Conservation (phyloP, 345 rosid species). For the Combretum micranthum region DNA sequence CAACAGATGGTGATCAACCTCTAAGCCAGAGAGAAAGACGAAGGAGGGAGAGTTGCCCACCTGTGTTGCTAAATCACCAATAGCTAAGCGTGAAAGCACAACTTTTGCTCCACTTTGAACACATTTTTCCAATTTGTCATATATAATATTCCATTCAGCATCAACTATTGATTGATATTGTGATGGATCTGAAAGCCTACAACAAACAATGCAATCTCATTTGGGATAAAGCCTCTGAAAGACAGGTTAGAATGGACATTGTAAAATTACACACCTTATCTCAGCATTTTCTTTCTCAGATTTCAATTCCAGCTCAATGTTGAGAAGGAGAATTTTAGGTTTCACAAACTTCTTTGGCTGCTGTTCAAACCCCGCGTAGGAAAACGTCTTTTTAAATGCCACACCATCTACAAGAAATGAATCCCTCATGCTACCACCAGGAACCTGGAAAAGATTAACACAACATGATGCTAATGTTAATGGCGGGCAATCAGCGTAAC, state of each 20-base stretch:
- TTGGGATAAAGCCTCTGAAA: neutral
- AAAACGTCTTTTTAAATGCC: constrained; percentile 98
- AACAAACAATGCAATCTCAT: neutral
- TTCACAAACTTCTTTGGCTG: constrained; percentile 88
- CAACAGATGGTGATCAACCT: no score
- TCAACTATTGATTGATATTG: constrained; percentile 99
- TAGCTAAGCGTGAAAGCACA: constrained; percentile 94
- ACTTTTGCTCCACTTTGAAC: constrained; percentile 89
- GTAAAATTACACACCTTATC: constrained; percentile 50
- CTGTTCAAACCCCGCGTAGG: constrained; percentile 98
- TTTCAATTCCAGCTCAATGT: constrained; percentile 90
- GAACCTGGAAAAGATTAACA: constrained; percentile 43
- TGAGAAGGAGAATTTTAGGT: constrained; percentile 78
- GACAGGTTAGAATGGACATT: neutral
- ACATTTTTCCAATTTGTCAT: constrained; percentile 96
- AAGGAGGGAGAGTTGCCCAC: constrained; percentile 14
- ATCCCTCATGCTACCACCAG: constrained; percentile 95
- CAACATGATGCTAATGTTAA: no score
- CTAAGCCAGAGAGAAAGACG: no score
- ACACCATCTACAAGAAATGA: constrained; percentile 97
- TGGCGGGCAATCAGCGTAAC: no score
- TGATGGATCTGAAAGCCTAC: constrained; percentile 91
- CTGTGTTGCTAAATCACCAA: constrained; percentile 99
- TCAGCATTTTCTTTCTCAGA: constrained; percentile 99
- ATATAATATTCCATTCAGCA: constrained; percentile 99